phyloP scores from a whole-genome alignment of 768 basidiomycete genomes.

The Amanita pseudoporphyria region DNA sequence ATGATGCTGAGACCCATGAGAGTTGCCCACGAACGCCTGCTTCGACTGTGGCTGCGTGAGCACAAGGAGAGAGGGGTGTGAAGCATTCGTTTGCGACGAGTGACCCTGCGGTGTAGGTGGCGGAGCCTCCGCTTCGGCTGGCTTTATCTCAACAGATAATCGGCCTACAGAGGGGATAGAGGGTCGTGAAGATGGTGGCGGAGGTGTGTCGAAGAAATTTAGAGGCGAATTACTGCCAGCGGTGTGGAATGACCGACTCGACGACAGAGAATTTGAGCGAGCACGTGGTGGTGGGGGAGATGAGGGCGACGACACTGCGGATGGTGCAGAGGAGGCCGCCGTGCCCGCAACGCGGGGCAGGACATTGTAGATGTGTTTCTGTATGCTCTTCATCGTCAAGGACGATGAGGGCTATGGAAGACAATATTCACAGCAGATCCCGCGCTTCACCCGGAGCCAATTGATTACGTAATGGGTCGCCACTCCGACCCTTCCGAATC shows the following conservation, averaged over 20 bases:
- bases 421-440: too few species aligned
- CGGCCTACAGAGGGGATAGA: constrained; percentile 11
- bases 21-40: background rate
- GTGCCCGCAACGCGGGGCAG: constrained; percentile 20
- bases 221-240: constrained; percentile 10
- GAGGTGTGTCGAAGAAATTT: constrained; percentile 17
- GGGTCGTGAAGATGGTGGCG: constrained; percentile 13
- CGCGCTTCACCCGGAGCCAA: constrained; percentile 3
- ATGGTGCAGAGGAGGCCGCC: background rate
- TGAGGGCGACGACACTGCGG: constrained; percentile 8
- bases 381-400: constrained; percentile 35
- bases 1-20: constrained; percentile 4
- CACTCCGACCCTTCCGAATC: background rate
- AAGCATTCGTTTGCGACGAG: constrained; percentile 8
- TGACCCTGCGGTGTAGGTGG: constrained; percentile 5
- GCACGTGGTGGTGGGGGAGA: constrained; percentile 23
- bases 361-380: constrained; percentile 41
- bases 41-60: constrained; percentile 11
- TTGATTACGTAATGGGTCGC: background rate
- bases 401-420: constrained; percentile 1
- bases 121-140: constrained; percentile 10
- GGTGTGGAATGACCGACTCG: constrained; percentile 34
- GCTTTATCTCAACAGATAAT: constrained; percentile 12
- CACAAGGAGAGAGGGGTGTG: constrained; percentile 10
- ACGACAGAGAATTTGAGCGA: constrained; percentile 33